Evolutionary conservation across 176 grass and related monocot genomes (phyloP), one percentile per base, ranked within the genome.

Genomic region (maize (Zea mays)): DNA sequence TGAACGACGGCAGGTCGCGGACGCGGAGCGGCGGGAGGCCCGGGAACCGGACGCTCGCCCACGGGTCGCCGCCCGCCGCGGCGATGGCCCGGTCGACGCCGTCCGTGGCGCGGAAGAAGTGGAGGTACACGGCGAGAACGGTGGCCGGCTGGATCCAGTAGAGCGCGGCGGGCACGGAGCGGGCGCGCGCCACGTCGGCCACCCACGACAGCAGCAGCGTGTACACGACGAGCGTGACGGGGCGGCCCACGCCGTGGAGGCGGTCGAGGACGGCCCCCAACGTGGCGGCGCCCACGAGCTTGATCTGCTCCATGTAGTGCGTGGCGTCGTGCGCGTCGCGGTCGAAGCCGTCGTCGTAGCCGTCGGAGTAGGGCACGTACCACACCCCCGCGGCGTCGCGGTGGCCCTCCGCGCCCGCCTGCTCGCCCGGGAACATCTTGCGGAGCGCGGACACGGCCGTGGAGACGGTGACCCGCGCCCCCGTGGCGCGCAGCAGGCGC

Each of bases 141-240:
- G 88, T 54, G 10, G 76, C 85, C 6, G 85, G 85, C 51, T 93
- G 91, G 68, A 93, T 88, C 91, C 91, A 93, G 44, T 88, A 90
- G 12, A 80, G 71, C 42, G 83, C 56, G 15, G 45, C 41, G 33
- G 88, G 91, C 2, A 90, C 67, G 54, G 46, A 44, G 62, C 74
- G 74, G 1, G 13, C 60, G 7, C 62, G 80, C 0, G 91, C 88
- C 33, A 90, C 79, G 69, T 69, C 79, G 69, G 44, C 63, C 47
- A 73, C 91, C 91, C 91, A 93, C 35, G 82, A 15, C 13, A 93
- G 67, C 5, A 90, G 46, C 8, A 90, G 48, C 62, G 82, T 83
- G 75, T 88, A 88, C 2, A 90, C 64, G 5, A 88, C 76, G 52
- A 38, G 83, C 40, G 82, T 88, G 59, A 86, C 88, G 8, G 82